Evolutionary conservation across 129 eudicot genomes (phyloP), one percentile per base, ranked within the genome.

Genomic region (Chrysanthemum makinoi): DNA sequence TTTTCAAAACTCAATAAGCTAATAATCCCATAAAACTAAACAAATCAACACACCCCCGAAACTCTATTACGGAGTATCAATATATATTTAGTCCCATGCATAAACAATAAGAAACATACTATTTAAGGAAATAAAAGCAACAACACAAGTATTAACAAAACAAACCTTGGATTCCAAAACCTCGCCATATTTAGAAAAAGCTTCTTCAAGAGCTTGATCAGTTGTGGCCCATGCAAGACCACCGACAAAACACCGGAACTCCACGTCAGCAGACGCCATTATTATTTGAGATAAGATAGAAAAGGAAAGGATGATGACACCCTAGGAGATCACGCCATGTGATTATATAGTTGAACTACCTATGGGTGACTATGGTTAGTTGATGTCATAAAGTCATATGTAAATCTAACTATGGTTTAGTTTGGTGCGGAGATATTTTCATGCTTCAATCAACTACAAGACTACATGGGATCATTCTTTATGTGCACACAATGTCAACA

Each of bases 211-310:
- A 2, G 97, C 61, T 15, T 80, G 82, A 55, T 91, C 97, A 28
- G 79, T 82, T 20, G 97, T 91, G 74, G 96, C 92, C 97, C 97
- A 91, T 0, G 97, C 96, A 54, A 91, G 79, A 8, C 97, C 97
- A 66, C 97, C 97, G 8, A 91, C 97, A 72, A 91, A 91, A 62
- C 97, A 91, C 18, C 97, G 71, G 74, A 15, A 91, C 71, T 91
- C 97, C 22, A 80, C 85, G 51, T 86, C 97, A 1, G 87, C 90
- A 28, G 89, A 72, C 69, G 88, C 81, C 89, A 89, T 83, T 64
- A 13, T 12, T 6, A 1, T 7, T 11, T 2, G 2, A 39, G 19
- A 1, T 11, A 17, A 17, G 3, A 33, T 2, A 20, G 7, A 1
- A 44, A 11, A 66, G 0, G 35, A 6, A 52, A 52, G 15, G 73